phyloP scores from a whole-genome alignment of 1,139 yeast species.

The Entelexis paramagnoliae region DNA sequence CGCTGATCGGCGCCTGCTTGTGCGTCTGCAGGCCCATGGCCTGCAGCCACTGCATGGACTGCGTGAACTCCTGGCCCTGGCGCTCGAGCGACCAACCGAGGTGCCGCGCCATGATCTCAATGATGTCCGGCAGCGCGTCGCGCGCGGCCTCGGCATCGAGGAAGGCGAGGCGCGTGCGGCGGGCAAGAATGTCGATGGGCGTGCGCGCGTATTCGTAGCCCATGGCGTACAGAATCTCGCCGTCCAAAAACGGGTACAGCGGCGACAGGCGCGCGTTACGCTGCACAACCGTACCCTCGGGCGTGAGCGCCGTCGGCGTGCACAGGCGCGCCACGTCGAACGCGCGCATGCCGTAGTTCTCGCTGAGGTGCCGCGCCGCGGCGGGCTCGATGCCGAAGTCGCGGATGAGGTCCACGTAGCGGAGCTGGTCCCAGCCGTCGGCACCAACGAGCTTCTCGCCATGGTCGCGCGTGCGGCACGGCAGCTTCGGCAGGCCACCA shows the following conservation, averaged over 20 bases:
- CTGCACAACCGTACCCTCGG: constrained; percentile 24
- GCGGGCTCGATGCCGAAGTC: constrained; percentile 62
- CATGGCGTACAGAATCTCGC: constrained; percentile 76
- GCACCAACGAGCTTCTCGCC: constrained; percentile 65
- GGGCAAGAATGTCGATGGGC: constrained; percentile 80
- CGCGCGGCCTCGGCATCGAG: constrained; percentile 80
- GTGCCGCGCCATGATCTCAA: constrained; percentile 72
- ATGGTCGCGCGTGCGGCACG: constrained; percentile 52
- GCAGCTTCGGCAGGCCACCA: constrained; percentile 35
- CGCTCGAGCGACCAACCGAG: constrained; percentile 60
- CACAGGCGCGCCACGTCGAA: constrained; percentile 52
- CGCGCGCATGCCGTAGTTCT: constrained; percentile 85
- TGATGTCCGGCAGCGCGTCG: constrained; percentile 72
- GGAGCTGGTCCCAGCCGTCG: constrained; percentile 50
- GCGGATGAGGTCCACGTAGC: constrained; percentile 73
- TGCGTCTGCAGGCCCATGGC: constrained; percentile 34
- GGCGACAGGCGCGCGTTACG: constrained; percentile 36
- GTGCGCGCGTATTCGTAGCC: constrained; percentile 79
- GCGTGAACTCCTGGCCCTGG: constrained; percentile 42
- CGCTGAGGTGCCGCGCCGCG: constrained; percentile 73
- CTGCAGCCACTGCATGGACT: constrained; percentile 32
- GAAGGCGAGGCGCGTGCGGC: constrained; percentile 91
- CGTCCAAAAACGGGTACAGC: constrained; percentile 84
- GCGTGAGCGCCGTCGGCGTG: constrained; percentile 25
- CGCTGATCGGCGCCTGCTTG: constrained; percentile 11